Percentiles rank a stretch among this genome's conserved stretches.
phyloP scores from a whole-genome alignment of 805 yeast genomes.

The Candida loeiensis region DNA sequence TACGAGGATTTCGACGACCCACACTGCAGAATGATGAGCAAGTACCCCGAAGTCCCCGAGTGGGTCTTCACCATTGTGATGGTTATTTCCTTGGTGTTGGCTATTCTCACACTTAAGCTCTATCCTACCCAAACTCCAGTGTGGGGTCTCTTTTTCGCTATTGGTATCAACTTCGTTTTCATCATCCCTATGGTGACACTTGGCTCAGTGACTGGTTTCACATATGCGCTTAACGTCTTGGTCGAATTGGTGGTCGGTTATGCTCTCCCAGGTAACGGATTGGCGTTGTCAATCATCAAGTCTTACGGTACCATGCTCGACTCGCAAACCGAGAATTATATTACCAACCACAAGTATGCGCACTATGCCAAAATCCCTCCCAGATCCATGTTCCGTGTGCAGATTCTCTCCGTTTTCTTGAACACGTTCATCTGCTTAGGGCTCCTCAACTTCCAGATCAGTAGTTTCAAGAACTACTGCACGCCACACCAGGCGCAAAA shows the following conservation, averaged over 20 bases:
- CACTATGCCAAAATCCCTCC: slow-evolving; percentile 68
- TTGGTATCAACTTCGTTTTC: slow-evolving; percentile 31
- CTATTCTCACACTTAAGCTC: slow-evolving; percentile 28
- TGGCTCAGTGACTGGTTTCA: slow-evolving; percentile 29
- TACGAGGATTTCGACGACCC: slow-evolving; percentile 33
- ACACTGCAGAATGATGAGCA: slow-evolving; percentile 29
- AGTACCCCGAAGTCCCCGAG: slow-evolving; percentile 34
- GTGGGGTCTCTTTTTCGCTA: slow-evolving; percentile 34
- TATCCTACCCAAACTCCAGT: slow-evolving; percentile 36
- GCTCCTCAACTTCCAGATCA: slow-evolving; percentile 19
- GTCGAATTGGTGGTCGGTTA: slow-evolving; percentile 36
- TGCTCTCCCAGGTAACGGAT: slow-evolving; percentile 35
- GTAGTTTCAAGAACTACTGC: slow-evolving; percentile 19
- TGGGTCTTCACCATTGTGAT: slow-evolving; percentile 26
- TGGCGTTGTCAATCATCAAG: slow-evolving; percentile 47
- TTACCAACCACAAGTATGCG: slow-evolving; percentile 57
- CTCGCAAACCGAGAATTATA: slow-evolving; percentile 53
- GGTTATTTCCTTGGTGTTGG: slow-evolving; percentile 27
- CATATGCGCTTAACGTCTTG: slow-evolving; percentile 34
- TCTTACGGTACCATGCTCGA: slow-evolving; percentile 56
- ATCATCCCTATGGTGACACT: slow-evolving; percentile 30
- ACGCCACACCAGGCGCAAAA: slow-evolving; percentile 18
- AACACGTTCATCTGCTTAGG: slow-evolving; percentile 22
- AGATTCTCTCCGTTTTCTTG: slow-evolving; percentile 21
- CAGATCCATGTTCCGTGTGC: slow-evolving; percentile 48